phyloP scores from a whole-genome alignment of 2,329 filamentous ascomycete genomes.

The Fusarium oxysporum region DNA sequence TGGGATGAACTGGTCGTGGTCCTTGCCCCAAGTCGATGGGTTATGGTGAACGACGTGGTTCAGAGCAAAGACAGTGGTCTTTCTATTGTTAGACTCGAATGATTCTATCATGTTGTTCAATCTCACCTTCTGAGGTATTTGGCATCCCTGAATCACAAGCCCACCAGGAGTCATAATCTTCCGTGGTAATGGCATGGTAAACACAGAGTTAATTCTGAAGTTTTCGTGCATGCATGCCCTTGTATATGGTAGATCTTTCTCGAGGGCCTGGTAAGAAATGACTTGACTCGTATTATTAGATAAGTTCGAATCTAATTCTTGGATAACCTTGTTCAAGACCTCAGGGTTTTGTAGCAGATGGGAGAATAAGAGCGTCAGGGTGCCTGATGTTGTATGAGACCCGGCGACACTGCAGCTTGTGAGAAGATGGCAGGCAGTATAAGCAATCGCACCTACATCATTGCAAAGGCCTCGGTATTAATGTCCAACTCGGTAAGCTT shows the following conservation, averaged over 20 bases:
- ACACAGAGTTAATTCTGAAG: neutral
- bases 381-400: neutral
- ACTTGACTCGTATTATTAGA: rapidly evolving
- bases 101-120: rapidly evolving
- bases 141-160: rapidly evolving
- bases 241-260: neutral
- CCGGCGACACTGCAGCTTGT: neutral
- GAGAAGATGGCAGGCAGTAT: neutral
- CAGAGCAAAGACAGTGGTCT: neutral
- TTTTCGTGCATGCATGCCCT: neutral
- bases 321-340: rapidly evolving
- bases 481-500: neutral
- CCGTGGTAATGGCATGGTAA: neutral
- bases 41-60: neutral
- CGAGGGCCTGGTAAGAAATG: neutral
- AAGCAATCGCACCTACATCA: neutral
- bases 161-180: neutral
- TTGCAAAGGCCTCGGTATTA: neutral
- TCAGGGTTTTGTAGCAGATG: neutral
- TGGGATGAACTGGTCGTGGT: neutral
- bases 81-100: neutral
- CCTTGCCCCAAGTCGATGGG: neutral
- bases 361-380: neutral
- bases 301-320: neutral
- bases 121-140: neutral